Evolutionary conservation across 1,284 basidiomycete species (phyloP).

Genomic region (Cutaneotrichosporon mucoides): DNA sequence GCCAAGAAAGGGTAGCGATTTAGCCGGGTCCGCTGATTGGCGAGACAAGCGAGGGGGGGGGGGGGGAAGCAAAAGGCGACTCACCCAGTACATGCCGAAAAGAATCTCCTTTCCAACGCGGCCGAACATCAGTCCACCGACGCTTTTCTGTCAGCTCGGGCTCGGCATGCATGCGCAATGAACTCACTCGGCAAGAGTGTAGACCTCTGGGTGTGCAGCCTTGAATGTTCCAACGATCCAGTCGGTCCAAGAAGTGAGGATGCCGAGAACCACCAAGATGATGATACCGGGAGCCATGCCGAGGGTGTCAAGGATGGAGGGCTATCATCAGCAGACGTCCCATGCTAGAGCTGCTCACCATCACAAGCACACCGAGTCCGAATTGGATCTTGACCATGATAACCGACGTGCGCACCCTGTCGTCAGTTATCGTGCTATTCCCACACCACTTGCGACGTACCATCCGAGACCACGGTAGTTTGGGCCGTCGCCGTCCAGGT

Average conservation of each 20-base stretch:
- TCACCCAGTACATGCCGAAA: conserved; percentile 24
- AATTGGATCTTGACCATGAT: conserved; percentile 42
- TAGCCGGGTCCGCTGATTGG: conserved; percentile 1
- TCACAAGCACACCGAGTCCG: conserved; percentile 38
- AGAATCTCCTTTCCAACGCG: conserved; percentile 26
- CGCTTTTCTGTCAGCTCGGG: background rate
- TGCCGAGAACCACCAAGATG: conserved; percentile 27
- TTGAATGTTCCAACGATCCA: conserved; percentile 24
- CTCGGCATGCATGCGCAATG: background rate
- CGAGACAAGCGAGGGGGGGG: background rate
- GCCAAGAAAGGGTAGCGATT: background rate
- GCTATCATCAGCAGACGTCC: background rate
- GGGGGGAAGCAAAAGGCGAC: background rate
- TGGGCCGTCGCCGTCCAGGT: conserved; percentile 34
- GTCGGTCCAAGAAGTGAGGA: conserved; percentile 28
- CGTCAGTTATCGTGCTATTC: background rate
- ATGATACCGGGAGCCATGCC: conserved; percentile 35
- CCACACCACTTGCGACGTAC: conserved; percentile 7
- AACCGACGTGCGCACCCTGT: conserved; percentile 32
- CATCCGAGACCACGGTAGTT: conserved; percentile 41
- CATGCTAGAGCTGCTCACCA: conserved; percentile 6
- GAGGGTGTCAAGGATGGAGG: conserved; percentile 27
- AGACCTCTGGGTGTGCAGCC: conserved; percentile 13
- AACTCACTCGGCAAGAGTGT: conserved; percentile 8
- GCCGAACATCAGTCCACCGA: conserved; percentile 23